Conservation (phyloP, 345 rosid species). For the Hypericum perforatum region DNA sequence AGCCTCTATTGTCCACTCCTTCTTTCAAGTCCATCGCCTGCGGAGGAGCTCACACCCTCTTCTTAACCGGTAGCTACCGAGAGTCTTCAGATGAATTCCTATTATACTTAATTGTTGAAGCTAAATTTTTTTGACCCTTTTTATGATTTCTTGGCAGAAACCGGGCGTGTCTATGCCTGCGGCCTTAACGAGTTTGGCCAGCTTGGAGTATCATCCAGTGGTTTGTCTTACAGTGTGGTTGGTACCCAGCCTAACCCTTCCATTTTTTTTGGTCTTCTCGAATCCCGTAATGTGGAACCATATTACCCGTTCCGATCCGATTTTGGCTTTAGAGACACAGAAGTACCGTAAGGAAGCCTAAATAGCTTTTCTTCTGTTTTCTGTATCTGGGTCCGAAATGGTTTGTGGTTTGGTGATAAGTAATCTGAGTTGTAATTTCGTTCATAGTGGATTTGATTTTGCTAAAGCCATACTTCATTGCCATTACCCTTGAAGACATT, state of each 20-base stretch:
- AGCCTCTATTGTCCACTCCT: slow-evolving; percentile 25
- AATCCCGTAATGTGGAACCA: too few relatives aligned
- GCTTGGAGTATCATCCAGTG: slow-evolving; percentile 47
- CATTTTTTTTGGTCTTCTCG: not conserved
- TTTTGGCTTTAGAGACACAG: too few relatives aligned
- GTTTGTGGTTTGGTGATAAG: too few relatives aligned
- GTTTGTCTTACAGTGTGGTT: slow-evolving; percentile 26
- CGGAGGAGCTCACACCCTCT: slow-evolving; percentile 93
- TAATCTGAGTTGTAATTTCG: too few relatives aligned
- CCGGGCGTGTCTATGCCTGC: slow-evolving; percentile 68
- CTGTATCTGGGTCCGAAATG: too few relatives aligned
- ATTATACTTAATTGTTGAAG: slow-evolving; percentile 2
- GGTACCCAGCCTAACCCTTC: slow-evolving; percentile 30
- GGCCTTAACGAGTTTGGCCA: slow-evolving; percentile 92
- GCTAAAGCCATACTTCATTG: not conserved
- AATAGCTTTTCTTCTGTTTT: too few relatives aligned
- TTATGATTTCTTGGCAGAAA: slow-evolving; percentile 38
- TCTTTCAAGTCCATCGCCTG: slow-evolving; percentile 61
- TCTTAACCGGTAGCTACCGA: slow-evolving; percentile 57
- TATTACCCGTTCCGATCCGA: too few relatives aligned
- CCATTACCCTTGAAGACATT: not conserved
- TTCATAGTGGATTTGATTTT: too few relatives aligned
- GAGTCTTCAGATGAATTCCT: not conserved
- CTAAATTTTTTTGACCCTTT: slow-evolving; percentile 12
- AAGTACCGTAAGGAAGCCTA: too few relatives aligned